Conservation (phyloP, 2,329 filamentous ascomycete species). For the Cladophialophora exuberans region DNA sequence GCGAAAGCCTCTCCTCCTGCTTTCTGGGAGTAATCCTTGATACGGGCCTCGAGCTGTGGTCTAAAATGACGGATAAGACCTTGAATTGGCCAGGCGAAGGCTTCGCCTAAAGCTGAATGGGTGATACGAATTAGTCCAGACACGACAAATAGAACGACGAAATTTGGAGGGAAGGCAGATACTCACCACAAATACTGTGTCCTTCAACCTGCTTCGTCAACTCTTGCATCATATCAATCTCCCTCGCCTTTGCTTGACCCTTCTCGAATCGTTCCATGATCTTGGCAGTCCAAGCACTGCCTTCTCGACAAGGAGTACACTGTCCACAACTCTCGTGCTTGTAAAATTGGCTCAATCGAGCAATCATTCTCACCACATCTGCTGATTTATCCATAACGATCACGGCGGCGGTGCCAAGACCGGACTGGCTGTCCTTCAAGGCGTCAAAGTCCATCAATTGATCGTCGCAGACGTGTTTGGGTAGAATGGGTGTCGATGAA, state of each 20-base stretch:
- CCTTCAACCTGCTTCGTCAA: conserved; percentile 99
- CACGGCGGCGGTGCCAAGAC: conserved; percentile 94
- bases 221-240: conserved; percentile 99
- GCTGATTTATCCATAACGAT: conserved; percentile 99
- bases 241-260: conserved; percentile 81
- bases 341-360: conserved; percentile 93
- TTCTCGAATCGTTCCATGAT: conserved; percentile 97
- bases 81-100: conserved; percentile 98
- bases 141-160: background rate
- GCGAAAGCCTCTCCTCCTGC: conserved; percentile 73
- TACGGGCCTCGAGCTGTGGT: conserved; percentile 89
- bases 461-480: conserved; percentile 86
- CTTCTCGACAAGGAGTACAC: conserved; percentile 99
- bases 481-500: conserved; percentile 93
- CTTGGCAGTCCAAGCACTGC: conserved; percentile 98
- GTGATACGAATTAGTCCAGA: background rate
- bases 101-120: conserved; percentile 79
- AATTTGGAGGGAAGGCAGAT: conserved; percentile 10
- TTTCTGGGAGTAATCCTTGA: conserved; percentile 76
- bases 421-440: conserved; percentile 95
- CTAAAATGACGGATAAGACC: conserved; percentile 98
- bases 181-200: conserved; percentile 93
- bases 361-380: conserved; percentile 92
- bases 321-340: conserved; percentile 98
- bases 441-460: conserved; percentile 99